Base-by-base conservation (phyloP, 495 filamentous ascomycete genomes). In the Rhypophila decipiens region DNA sequence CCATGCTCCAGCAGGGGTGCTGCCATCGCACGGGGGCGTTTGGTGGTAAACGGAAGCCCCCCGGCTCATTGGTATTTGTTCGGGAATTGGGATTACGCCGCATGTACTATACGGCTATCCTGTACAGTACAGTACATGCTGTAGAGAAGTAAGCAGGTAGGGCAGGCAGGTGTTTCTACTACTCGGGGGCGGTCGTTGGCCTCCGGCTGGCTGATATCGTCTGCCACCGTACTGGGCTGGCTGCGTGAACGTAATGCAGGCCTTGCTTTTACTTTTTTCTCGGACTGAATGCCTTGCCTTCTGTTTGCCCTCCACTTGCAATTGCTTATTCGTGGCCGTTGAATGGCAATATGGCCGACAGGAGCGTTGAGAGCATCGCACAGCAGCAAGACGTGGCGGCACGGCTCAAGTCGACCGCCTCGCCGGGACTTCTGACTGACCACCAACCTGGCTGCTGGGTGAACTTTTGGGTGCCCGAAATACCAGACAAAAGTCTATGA, bases 31-130 rank as follows among this genome's bases (percentile, higher is more conserved):
- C 46, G 42, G n/a, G n/a, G n/a, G 37, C 29, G 21, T 46, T 36
- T 31, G 27, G 13, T 13, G 46, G n/a, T n/a, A n/a, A n/a, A n/a
- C n/a, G n/a, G n/a, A n/a, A n/a, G n/a, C n/a, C n/a, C n/a, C n/a
- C 49, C 46, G 48, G 54, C 46, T 47, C 45, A 41, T 51, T 49
- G 47, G 52, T 52, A 54, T 49, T 56, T 56, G 58, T 58, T 50
- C 50, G 53, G 52, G 51, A 40, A 53, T 36, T 46, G 23, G 13
- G 9, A 18, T 39, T 39, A 15, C 9, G 20, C 36, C 17, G 3
- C 9, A 8, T 17, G 13, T 18, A 39, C 9, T n/a, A n/a, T n/a
- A n/a, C n/a, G n/a, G n/a, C n/a, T n/a, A n/a, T n/a, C n/a, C n/a
- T n/a, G n/a, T n/a, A n/a, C n/a, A n/a, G n/a, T n/a, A n/a, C n/a